Evolutionary conservation across 768 basidiomycete species (phyloP).

Genomic region (Lactarius psammicola): DNA sequence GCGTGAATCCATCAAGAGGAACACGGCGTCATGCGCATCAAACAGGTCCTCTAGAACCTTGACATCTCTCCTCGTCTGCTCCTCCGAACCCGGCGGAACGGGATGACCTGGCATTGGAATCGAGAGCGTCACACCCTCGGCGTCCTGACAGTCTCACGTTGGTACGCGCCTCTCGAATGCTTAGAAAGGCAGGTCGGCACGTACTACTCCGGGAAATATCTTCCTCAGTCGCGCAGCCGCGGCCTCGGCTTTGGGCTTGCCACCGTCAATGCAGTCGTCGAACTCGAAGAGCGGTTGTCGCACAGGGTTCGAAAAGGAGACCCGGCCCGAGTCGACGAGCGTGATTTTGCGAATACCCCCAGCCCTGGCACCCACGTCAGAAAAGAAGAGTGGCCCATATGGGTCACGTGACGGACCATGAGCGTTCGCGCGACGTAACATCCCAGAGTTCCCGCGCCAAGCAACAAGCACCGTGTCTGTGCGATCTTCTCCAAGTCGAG

Average conservation of each 20-base stretch:
- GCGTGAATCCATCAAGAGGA: conserved; percentile 96
- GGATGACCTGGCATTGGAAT: conserved; percentile 99
- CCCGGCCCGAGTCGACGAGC: conserved; percentile 84
- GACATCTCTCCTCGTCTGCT: conserved; percentile 66
- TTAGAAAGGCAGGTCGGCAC: conserved; percentile 34
- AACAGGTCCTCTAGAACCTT: conserved; percentile 71
- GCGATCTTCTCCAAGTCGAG: conserved; percentile 89
- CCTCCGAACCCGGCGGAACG: conserved; percentile 56
- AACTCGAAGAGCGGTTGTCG: conserved; percentile 97
- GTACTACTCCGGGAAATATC: conserved; percentile 90
- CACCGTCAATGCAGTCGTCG: conserved; percentile 87
- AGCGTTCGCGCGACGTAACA: conserved; percentile 92
- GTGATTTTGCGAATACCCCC: conserved; percentile 97
- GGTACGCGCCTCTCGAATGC: neutral
- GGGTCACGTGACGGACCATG: conserved; percentile 56
- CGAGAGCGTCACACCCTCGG: conserved; percentile 70
- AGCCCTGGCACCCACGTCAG: conserved; percentile 54
- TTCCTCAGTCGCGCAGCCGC: conserved; percentile 83
- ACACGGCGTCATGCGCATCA: conserved; percentile 84
- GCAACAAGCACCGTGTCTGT: conserved; percentile 71
- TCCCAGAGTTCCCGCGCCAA: conserved; percentile 95
- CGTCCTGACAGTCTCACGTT: conserved; percentile 52
- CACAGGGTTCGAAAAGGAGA: conserved; percentile 97
- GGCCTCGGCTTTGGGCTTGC: conserved; percentile 89
- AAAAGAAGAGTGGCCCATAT: neutral